Evolutionary conservation across 1,284 basidiomycete species (phyloP).

Genomic region (Xerocomus amazonicus): DNA sequence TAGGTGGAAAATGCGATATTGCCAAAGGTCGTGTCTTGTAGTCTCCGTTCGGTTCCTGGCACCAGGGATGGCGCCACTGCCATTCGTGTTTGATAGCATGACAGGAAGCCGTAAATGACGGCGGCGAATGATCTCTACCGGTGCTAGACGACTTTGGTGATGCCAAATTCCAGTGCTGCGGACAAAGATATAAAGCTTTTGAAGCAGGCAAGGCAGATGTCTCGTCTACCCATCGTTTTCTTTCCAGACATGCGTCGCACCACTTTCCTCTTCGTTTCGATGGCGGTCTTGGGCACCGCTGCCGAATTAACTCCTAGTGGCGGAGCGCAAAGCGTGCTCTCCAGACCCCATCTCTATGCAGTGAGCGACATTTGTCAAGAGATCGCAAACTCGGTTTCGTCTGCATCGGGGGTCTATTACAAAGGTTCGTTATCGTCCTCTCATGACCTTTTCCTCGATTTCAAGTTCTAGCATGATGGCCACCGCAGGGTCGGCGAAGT

Average conservation of each 20-base stretch:
- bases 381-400: background rate
- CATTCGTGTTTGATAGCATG: no score
- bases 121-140: background rate
- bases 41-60: no score
- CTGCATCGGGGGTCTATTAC: background rate
- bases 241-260: background rate
- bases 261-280: background rate
- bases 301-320: background rate
- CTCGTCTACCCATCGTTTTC: background rate
- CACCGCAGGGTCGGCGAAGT: slow-evolving; percentile 22
- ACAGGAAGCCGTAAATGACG: background rate
- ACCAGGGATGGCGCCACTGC: no score
- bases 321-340: background rate
- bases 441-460: background rate
- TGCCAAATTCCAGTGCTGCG: background rate
- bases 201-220: background rate
- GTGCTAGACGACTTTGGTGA: background rate
- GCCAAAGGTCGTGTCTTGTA: no score
- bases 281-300: background rate
- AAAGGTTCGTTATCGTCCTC: background rate
- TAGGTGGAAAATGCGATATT: no score
- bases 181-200: background rate
- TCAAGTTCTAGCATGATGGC: background rate
- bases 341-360: background rate
- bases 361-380: background rate